Evolutionary conservation across 1,139 yeast genomes (phyloP), one percentile per base, ranked within the genome.

Genomic region (Saccharomycopsis phalli): DNA sequence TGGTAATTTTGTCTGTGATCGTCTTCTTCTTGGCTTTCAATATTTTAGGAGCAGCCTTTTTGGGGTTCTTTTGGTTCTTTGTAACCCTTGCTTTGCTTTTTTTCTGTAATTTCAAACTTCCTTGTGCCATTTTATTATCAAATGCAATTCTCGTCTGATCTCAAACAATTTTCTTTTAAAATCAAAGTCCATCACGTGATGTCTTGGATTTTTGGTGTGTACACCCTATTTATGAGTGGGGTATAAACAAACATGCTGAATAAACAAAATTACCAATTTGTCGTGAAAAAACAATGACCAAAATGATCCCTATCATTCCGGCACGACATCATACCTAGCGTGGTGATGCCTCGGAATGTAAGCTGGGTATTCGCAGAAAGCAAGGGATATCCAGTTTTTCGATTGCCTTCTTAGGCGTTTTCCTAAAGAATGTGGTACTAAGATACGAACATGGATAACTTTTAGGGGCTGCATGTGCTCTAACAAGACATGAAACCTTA

Each of bases 61-160:
- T 65, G 18, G 71, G 69, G 42, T 63, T 63, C 38, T 53, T 56
- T 36, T 63, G 68, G 50, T 64, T 68, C 54, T 69, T 69, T 20
- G 73, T 65, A 31, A 67, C 62, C 56, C 73, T 64, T 14, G 63
- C 62, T 6, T 60, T 57, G 47, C 13, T 7, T 28, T 64, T 66
- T 14, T 59, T 49, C 51, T 65, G 65, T 34, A 67, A 58, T 49
- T 67, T 68, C 31, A 61, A 50, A 42, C 64, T 66, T 19, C 74
- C 74, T 53, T 69, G 75, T 31, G 70, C 74, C 75, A 69, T 69
- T 33, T 4, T 30, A 5, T 6, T 16, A 11, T 18, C 33, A 7
- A n/a, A n/a, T n/a, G n/a, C 25, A 7, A 10, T 14, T 26, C 29
- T n/a, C n/a, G 13, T 6, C 29, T 26, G 14, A 26, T 26, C 29